Evolutionary conservation across 1,139 yeast species (phyloP).

Genomic region (Pichia sp.): DNA sequence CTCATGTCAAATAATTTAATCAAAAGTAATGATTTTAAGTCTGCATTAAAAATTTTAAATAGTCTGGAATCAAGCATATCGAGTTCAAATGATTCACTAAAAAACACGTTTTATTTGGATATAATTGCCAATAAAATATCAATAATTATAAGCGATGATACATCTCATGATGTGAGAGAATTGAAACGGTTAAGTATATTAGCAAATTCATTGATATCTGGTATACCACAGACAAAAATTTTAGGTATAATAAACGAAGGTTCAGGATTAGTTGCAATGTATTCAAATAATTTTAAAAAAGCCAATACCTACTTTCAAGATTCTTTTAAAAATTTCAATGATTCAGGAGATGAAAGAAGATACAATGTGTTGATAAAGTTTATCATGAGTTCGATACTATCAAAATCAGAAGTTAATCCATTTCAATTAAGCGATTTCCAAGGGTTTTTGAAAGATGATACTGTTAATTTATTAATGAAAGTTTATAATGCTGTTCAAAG

Average conservation of each 20-base stretch:
- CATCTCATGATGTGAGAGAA: slow-evolving; percentile 14
- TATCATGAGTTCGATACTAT: slow-evolving; percentile 55
- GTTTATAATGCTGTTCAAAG: slow-evolving; percentile 22
- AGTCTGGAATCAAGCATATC: slow-evolving; percentile 37
- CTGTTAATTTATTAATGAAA: slow-evolving; percentile 19
- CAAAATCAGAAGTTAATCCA: slow-evolving; percentile 60
- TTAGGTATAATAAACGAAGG: slow-evolving; percentile 69
- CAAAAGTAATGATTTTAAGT: slow-evolving; percentile 33
- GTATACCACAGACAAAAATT: slow-evolving; percentile 69
- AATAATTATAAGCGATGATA: slow-evolving; percentile 14
- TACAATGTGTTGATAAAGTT: slow-evolving; percentile 52
- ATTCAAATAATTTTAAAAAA: slow-evolving; percentile 49
- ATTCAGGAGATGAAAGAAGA: slow-evolving; percentile 64
- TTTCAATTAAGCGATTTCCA: slow-evolving; percentile 57
- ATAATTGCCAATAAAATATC: slow-evolving; percentile 62
- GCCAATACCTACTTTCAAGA: slow-evolving; percentile 67
- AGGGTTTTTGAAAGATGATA: slow-evolving; percentile 21
- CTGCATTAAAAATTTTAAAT: slow-evolving; percentile 38
- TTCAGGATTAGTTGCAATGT: slow-evolving; percentile 65
- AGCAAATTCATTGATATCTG: slow-evolving; percentile 32
- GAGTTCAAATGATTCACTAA: slow-evolving; percentile 38
- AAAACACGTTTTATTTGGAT: slow-evolving; percentile 48
- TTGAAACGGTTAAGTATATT: slow-evolving; percentile 18
- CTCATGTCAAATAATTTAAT: slow-evolving; percentile 45
- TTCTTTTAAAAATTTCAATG: slow-evolving; percentile 71